Base-by-base conservation (phyloP, 140 eudicot species). In the Stevia rebaudiana region DNA sequence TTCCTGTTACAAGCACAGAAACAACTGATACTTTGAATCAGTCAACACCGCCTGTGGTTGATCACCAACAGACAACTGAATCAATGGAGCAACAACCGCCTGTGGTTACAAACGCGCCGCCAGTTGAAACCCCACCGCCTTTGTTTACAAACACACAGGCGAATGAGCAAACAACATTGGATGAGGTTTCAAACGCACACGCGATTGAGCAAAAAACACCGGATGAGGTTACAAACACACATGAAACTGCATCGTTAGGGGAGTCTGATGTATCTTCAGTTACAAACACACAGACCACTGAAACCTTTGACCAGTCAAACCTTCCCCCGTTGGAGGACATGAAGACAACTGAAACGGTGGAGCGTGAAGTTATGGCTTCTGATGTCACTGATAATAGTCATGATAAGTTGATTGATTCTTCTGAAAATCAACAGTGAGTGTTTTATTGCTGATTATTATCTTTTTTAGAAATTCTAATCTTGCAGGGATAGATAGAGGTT, bases 371-470 rank as follows among this genome's bases (percentile, higher is more conserved):
- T 66, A 23, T 75, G 25, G 28, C 60, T 68, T 23, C 80, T 35
- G 65, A 16, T 5, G 46, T 65, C 11, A 52, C 71, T 11, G 74
- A 77, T 33, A 25, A 53, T 57, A 77, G 74, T 46, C 82, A 60
- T 47, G 77, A 60, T 11, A 61, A 65, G 18, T 66, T 59, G 62
- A 52, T 66, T 49, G 46, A 66, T 33, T 67, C 69, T n/a, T 68
- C 44, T 28, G 66, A 67, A 71, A 65, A 70, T 65, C 74, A 71
- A 22, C 73, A 59, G 81, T 76, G 76, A 63, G 77, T 65, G 6
- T 22, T 70, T 39, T 53, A 5, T 47, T 4, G 49, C 58, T 74
- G 6, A 56, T 56, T 76, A 28, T 25, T 13, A 12, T 31, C 1
- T 15, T 65, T 66, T 40, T 6, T 24, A 8, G 60, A 13, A 37